Evolutionary conservation across 2,329 filamentous ascomycete genomes (phyloP).

Genomic region (Cercospora brassicicola): DNA sequence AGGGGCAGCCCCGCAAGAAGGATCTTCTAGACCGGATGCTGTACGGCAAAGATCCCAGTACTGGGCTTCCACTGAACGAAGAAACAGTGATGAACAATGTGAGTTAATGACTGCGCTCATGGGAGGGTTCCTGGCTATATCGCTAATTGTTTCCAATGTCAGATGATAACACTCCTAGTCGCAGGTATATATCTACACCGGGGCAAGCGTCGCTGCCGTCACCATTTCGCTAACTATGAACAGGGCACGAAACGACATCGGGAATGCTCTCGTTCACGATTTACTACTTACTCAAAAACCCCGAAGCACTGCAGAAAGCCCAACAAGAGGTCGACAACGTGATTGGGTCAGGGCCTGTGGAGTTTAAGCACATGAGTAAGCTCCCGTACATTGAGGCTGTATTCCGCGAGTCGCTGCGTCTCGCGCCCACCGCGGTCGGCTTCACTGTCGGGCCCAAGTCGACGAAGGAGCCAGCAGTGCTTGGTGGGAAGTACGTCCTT

Average conservation of each 20-base stretch:
- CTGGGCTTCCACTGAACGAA: slow-evolving; percentile 61
- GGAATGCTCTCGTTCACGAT: slow-evolving; percentile 66
- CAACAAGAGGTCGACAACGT: slow-evolving; percentile 69
- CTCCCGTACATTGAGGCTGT: slow-evolving; percentile 66
- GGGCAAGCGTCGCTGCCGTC: background rate
- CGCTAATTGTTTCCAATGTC: background rate
- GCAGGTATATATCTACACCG: slow-evolving; percentile 39
- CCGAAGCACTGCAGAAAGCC: slow-evolving; percentile 59
- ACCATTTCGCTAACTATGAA: background rate
- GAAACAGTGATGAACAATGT: slow-evolving; percentile 63
- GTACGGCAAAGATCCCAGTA: slow-evolving; percentile 63
- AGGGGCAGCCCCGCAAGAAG: slow-evolving; percentile 61
- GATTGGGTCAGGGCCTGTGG: slow-evolving; percentile 59
- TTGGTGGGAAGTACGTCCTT: slow-evolving; percentile 63
- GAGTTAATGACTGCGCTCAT: background rate
- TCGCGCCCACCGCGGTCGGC: slow-evolving; percentile 59
- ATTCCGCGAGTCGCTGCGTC: slow-evolving; percentile 65
- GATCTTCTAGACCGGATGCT: slow-evolving; percentile 69
- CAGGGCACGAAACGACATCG: slow-evolving; percentile 69
- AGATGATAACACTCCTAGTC: slow-evolving; percentile 66
- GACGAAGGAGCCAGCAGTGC: slow-evolving; percentile 38
- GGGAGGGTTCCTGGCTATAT: background rate
- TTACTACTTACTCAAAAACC: slow-evolving; percentile 65
- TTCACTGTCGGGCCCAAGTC: slow-evolving; percentile 41
- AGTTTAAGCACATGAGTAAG: slow-evolving; percentile 61